Evolutionary conservation across 345 rosid genomes (phyloP).

Genomic region (Eucalyptus marginata): DNA sequence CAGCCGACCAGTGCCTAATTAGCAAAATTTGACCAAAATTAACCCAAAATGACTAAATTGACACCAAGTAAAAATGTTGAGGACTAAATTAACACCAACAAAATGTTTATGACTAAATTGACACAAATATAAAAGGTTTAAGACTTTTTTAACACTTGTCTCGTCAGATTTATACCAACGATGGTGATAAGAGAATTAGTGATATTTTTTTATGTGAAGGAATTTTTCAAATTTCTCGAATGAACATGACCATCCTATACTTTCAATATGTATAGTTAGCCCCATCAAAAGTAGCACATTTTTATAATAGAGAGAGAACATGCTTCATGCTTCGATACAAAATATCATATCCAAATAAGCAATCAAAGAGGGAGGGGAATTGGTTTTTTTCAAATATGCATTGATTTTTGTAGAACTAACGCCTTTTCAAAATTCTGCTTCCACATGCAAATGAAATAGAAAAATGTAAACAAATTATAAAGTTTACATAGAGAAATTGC

Average conservation of each 20-base stretch:
- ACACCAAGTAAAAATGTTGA: accelerated
- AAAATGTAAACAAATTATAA: not conserved
- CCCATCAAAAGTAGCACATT: not conserved
- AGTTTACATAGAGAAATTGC: not conserved
- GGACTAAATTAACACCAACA: accelerated
- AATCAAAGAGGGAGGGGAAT: not conserved
- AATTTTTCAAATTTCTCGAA: not conserved
- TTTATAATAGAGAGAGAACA: too few relatives aligned
- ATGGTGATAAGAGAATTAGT: not conserved
- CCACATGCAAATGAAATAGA: not conserved
- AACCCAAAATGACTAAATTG: accelerated
- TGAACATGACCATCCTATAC: not conserved
- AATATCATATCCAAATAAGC: not conserved
- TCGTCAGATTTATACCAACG: too few relatives aligned
- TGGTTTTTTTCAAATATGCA: not conserved
- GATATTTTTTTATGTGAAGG: not conserved
- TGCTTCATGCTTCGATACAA: too few relatives aligned
- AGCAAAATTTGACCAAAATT: accelerated
- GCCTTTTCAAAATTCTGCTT: not conserved
- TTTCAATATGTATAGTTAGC: not conserved
- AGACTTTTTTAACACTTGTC: too few relatives aligned
- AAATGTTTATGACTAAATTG: too few relatives aligned
- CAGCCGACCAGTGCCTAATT: accelerated
- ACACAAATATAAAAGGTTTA: too few relatives aligned
- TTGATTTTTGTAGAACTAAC: not conserved